Evolutionary conservation across 805 yeast genomes (phyloP), one percentile per base, ranked within the genome.

Genomic region (Myxozyma sirexii): DNA sequence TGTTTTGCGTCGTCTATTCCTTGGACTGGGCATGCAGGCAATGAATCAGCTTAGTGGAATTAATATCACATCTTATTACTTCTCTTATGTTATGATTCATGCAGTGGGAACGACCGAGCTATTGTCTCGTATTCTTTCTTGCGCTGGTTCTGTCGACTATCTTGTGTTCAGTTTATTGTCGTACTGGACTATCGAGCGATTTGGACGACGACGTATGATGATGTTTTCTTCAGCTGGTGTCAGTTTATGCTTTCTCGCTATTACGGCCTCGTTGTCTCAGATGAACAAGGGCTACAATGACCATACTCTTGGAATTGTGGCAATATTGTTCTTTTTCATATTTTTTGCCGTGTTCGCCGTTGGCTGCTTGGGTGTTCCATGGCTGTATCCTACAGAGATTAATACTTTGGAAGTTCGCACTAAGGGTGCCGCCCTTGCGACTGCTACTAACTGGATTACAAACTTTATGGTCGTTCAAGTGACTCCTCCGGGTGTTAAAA

Each of bases 401-500:
- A 79, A 82, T 66, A 80, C 87, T 4, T 77, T 82, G 69, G 79
- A 79, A 66, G 80, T 79, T 33, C 82, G 88, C 73, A 81, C 86
- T 12, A 79, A 82, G 41, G 84, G 84, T 46, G 79, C 86, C 33
- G 85, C 86, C 37, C 73, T 84, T 23, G 82, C 87, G 10, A 84
- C 88, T 7, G 83, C 85, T 57, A 79, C 84, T 54, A 85, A 85
- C 75, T 85, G 89, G 88, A 71, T 82, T 26, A 79, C 78, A 66
- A 84, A 84, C 72, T 85, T 84, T 66, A 79, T 84, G 61, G 85
- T 85, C 45, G 88, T 84, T 54, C 82, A 84, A 85, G 80, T 84
- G 65, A 83, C 88, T 0, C 90, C 89, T 21, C 76, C 80, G 41
- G 76, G 79, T 74, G 73, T 81, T 71, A 65, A 64, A 59, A 68